phyloP scores from a whole-genome alignment of 768 basidiomycete species.

The Lentinula boryana region DNA sequence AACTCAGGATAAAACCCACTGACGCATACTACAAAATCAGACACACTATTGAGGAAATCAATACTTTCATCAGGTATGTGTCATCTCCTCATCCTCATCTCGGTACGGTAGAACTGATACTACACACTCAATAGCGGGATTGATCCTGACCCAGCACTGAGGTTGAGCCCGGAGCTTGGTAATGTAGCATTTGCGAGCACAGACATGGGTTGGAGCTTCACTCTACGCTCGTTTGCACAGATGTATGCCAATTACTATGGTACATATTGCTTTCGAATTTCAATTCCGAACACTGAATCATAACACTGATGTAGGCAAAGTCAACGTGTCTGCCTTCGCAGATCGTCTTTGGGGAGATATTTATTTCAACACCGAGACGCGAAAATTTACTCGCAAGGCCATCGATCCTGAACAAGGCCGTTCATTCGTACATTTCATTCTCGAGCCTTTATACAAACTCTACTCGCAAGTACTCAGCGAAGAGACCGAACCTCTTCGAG shows the following conservation, averaged over 20 bases:
- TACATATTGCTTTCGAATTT: conserved; percentile 21
- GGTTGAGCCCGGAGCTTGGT: conserved; percentile 90
- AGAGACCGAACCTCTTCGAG: conserved; percentile 82
- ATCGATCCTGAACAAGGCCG: conserved; percentile 73
- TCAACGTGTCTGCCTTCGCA: conserved; percentile 85
- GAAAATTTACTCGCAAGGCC: conserved; percentile 87
- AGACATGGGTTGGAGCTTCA: conserved; percentile 98
- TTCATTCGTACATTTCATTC: conserved; percentile 92
- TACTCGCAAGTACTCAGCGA: conserved; percentile 94
- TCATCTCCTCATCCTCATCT: background rate
- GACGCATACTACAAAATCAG: conserved; percentile 99
- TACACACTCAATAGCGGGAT: conserved; percentile 46
- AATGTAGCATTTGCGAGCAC: conserved; percentile 98
- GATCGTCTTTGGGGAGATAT: conserved; percentile 97
- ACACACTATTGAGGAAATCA: conserved; percentile 98
- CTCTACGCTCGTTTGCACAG: conserved; percentile 86
- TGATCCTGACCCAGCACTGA: conserved; percentile 80
- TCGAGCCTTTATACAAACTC: conserved; percentile 95
- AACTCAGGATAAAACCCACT: conserved; percentile 89
- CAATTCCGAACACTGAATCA: background rate
- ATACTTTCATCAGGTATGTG: conserved; percentile 83
- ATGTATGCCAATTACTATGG: conserved; percentile 96
- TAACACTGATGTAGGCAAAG: conserved; percentile 39
- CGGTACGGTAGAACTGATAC: background rate
- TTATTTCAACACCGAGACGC: conserved; percentile 79